A percentile compares a stretch with the other conserved stretches of the same genome.
These are phyloP conservation scores for Stylonectria norvegica DNA, from an alignment of 2,329 filamentous ascomycete species.

Conservation along the genomic window DNA sequence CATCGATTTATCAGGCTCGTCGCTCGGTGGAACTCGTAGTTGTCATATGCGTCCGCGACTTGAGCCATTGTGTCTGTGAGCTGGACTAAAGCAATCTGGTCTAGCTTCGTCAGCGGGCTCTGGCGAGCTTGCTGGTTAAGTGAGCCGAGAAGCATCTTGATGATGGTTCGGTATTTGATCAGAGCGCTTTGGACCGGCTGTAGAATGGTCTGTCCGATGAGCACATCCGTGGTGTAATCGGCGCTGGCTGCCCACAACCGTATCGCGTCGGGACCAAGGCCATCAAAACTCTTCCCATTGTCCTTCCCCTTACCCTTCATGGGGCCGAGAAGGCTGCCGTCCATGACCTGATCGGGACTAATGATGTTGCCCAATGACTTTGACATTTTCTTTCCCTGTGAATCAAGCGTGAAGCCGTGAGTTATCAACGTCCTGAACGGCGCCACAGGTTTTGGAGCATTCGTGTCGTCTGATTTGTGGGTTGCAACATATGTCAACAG, in stretches of 20 bases:
- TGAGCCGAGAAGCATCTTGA: constrained; percentile 86
- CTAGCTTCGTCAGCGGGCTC: constrained; percentile 55
- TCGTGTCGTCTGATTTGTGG: constrained; percentile 39
- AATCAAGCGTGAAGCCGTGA: constrained; percentile 90
- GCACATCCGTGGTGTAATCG: constrained; percentile 86
- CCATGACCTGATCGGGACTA: constrained; percentile 76
- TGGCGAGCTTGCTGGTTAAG: constrained; percentile 53
- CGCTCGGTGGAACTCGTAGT: constrained; percentile 80
- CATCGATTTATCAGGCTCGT: constrained; percentile 73
- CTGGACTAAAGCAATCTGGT: constrained; percentile 75
- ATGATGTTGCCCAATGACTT: constrained; percentile 93
- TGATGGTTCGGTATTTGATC: constrained; percentile 82
- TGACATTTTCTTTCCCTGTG: constrained; percentile 94
- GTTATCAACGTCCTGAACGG: constrained; percentile 91
- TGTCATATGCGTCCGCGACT: constrained; percentile 62
- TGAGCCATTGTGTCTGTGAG: constrained; percentile 62
- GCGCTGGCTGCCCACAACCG: constrained; percentile 88
- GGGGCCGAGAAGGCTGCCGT: constrained; percentile 72
- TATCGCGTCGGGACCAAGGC: constrained; percentile 80
- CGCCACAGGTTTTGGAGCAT: constrained; percentile 36
- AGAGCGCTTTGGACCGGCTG: constrained; percentile 72
- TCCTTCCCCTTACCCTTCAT: constrained; percentile 58
- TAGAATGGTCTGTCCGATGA: constrained; percentile 74
- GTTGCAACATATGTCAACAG: constrained; percentile 79
- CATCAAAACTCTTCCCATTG: constrained; percentile 51